phyloP scores from a whole-genome alignment of 169 alveolate species.

The Cyclospora cayetanensis region DNA sequence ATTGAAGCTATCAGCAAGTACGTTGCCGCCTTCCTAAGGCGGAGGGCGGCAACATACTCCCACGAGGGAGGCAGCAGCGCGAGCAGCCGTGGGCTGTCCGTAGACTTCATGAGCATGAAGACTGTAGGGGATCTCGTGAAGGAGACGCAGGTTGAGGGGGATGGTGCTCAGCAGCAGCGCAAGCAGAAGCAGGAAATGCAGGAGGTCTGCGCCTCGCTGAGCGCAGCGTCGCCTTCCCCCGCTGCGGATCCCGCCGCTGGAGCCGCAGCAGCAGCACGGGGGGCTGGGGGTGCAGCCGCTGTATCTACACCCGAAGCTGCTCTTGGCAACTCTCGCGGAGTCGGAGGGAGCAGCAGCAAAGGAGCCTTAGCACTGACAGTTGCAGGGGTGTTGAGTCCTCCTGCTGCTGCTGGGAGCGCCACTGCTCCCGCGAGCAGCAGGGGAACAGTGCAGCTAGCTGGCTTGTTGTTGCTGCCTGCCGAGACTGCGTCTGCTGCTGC shows the following conservation, averaged over 20 bases:
- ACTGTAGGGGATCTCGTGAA: slow-evolving; percentile 1
- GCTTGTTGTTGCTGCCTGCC: slow-evolving; percentile 4
- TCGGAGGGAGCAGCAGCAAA: neutral
- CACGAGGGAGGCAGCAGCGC: neutral
- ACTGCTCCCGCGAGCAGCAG: neutral
- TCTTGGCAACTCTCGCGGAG: neutral
- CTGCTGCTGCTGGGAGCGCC: slow-evolving; percentile 6
- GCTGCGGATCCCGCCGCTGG: too few relatives aligned
- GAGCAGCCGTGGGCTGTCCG: neutral
- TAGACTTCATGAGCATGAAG: neutral
- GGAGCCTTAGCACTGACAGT: neutral
- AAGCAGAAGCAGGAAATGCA: too few relatives aligned
- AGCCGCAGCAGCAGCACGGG: neutral
- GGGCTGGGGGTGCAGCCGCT: slow-evolving; percentile 19
- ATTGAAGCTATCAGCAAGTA: neutral
- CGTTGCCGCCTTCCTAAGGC: neutral
- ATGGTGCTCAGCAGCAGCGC: too few relatives aligned
- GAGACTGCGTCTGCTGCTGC: neutral
- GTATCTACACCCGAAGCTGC: neutral
- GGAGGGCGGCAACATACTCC: neutral
- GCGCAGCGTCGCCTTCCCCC: too few relatives aligned
- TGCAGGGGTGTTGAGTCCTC: neutral
- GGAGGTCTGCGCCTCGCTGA: too few relatives aligned
- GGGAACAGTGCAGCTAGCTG: neutral
- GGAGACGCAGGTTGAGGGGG: neutral